phyloP scores from a whole-genome alignment of 768 basidiomycete genomes.

The Lactarius hatsudake region DNA sequence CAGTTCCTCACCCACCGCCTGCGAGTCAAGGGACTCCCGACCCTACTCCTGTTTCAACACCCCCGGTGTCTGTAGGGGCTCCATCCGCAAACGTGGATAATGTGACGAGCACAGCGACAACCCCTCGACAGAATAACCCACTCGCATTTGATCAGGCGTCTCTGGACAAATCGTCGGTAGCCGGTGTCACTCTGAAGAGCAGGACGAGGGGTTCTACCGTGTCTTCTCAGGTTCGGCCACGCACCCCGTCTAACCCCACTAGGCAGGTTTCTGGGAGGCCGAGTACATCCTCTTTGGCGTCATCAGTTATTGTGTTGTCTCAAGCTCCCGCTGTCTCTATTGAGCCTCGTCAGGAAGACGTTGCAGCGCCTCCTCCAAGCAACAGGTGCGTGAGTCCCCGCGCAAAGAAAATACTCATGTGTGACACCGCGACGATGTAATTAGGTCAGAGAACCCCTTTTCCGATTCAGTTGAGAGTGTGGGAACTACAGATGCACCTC shows the following conservation, averaged over 20 bases:
- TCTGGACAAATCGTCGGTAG: slow-evolving; percentile 13
- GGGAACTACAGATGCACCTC: slow-evolving; percentile 7
- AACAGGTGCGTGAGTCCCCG: slow-evolving; percentile 8
- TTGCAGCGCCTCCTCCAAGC: neutral
- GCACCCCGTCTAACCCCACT: slow-evolving; percentile 21
- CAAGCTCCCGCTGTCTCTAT: neutral
- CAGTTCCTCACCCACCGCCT: neutral
- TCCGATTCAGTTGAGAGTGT: slow-evolving; percentile 12
- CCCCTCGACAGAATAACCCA: slow-evolving; percentile 14
- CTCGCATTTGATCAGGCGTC: neutral
- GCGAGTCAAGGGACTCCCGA: neutral
- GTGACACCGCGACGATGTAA: neutral
- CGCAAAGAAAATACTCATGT: neutral
- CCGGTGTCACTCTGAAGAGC: slow-evolving; percentile 15
- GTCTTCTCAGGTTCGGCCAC: slow-evolving; percentile 26
- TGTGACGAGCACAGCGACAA: slow-evolving; percentile 4
- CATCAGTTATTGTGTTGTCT: slow-evolving; percentile 12
- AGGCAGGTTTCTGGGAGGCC: slow-evolving; percentile 21
- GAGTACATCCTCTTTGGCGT: slow-evolving; percentile 22
- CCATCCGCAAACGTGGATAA: slow-evolving; percentile 1
- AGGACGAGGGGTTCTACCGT: slow-evolving; percentile 26
- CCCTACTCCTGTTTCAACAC: slow-evolving; percentile 8
- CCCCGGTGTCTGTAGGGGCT: slow-evolving; percentile 2
- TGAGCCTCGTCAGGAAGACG: slow-evolving; percentile 17
- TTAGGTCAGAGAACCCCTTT: slow-evolving; percentile 11